A percentile compares a stretch with the other conserved stretches of the same genome.
Conservation (phyloP, 2,329 filamentous ascomycete species). For the Fusarium drepaniforme region DNA sequence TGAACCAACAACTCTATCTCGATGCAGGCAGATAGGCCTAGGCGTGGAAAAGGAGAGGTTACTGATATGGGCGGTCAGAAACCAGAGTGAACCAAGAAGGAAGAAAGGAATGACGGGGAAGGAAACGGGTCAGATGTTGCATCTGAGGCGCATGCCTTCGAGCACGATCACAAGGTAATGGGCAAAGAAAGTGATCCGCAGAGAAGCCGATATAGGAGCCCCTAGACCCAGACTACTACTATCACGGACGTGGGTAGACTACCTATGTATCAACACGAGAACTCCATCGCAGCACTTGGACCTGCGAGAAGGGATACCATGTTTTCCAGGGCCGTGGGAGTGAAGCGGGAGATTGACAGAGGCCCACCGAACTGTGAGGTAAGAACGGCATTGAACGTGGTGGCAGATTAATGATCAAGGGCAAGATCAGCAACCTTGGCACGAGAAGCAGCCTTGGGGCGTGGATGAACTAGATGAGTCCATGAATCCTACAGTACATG, state of each 20-base stretch:
- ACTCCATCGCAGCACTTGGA: neutral
- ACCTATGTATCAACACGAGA: constrained; percentile 1
- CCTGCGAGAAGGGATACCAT: neutral
- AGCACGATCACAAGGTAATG: neutral
- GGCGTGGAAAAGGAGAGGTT: neutral
- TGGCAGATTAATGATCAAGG: neutral
- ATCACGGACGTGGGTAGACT: neutral
- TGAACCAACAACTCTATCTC: neutral
- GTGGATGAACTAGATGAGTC: neutral
- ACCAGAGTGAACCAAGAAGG: neutral
- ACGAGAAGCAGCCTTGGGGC: neutral
- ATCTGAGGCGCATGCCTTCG: neutral
- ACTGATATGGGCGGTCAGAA: neutral
- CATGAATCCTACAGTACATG: neutral
- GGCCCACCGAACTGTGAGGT: constrained; percentile 10
- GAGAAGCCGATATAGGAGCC: constrained; percentile 29
- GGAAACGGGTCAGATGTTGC: neutral
- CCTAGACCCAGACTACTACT: constrained; percentile 3
- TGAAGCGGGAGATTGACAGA: constrained; percentile 8
- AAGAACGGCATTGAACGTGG: neutral
- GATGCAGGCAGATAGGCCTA: constrained; percentile 1
- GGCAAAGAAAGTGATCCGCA: neutral
- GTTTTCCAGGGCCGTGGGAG: neutral
- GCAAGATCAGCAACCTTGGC: constrained; percentile 2
- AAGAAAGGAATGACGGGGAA: neutral